Evolutionary conservation across 164 flowering plant genomes (phyloP).

Genomic region (Tinospora cordifolia): DNA sequence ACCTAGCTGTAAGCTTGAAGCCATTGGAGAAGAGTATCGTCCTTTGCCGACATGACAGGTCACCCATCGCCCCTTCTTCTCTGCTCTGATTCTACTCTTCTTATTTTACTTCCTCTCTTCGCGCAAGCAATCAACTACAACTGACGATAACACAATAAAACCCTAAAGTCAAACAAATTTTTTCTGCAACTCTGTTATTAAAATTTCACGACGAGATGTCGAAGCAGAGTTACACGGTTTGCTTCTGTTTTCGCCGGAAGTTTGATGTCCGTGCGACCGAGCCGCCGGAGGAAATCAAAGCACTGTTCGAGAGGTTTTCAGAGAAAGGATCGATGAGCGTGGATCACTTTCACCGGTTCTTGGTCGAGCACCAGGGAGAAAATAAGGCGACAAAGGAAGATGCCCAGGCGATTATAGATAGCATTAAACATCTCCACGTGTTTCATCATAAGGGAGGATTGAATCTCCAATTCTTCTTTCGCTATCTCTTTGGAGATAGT

Average conservation of each 20-base stretch:
- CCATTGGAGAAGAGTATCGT: not conserved
- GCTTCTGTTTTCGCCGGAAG: conserved; percentile 74
- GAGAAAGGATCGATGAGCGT: conserved; percentile 60
- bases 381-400: conserved; percentile 43
- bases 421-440: conserved; percentile 29
- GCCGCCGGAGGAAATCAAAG: conserved; percentile 63
- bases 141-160: not conserved
- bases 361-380: conserved; percentile 58
- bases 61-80: not conserved
- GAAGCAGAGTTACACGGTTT: conserved; percentile 64
- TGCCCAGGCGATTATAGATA: conserved; percentile 53
- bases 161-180: no score
- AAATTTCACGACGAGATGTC: not conserved
- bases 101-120: not conserved
- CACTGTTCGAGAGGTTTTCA: conserved; percentile 48
- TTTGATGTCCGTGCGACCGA: conserved; percentile 47
- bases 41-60: not conserved
- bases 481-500: conserved; percentile 29
- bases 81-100: not conserved
- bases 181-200: not conserved
- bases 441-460: conserved; percentile 27
- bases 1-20: not conserved
- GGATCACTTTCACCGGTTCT: conserved; percentile 54
- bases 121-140: not conserved
- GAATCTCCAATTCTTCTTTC: conserved; percentile 31